These are phyloP conservation scores for Alectoria sarmentosa DNA, from an alignment of 495 filamentous ascomycete species.

Conservation along the genomic window DNA sequence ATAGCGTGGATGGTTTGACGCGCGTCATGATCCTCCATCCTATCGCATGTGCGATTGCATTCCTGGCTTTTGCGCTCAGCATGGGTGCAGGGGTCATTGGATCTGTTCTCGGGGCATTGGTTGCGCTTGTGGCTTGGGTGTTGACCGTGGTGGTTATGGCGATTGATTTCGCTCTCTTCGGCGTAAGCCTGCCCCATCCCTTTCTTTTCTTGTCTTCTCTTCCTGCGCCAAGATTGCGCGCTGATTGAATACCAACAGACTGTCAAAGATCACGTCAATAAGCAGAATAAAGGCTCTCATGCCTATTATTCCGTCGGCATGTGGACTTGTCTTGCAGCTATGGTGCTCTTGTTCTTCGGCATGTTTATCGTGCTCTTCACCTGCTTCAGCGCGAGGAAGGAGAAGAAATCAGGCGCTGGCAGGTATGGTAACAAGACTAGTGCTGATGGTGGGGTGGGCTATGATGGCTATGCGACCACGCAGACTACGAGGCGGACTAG, in stretches of 20 bases:
- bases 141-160: conserved; percentile 47
- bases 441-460: not conserved
- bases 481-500: conserved; percentile 1
- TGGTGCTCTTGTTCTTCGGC: conserved; percentile 45
- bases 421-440: not conserved
- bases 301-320: conserved; percentile 42
- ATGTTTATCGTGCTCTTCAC: conserved; percentile 51
- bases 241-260: conserved; percentile 28
- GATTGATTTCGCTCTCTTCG: conserved; percentile 49
- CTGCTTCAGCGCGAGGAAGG: conserved; percentile 37
- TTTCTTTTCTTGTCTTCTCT: too few species aligned
- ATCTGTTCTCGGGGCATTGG: conserved; percentile 42
- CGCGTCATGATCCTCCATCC: conserved; percentile 55
- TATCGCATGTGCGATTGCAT: conserved; percentile 48
- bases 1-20: conserved; percentile 44
- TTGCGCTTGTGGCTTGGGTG: conserved; percentile 46
- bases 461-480: not conserved
- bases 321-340: conserved; percentile 46
- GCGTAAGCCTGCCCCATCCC: conserved; percentile 24
- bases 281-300: conserved; percentile 26
- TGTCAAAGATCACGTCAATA: conserved; percentile 44
- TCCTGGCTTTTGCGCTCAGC: conserved; percentile 51
- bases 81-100: conserved; percentile 48
- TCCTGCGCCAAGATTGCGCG: too few species aligned
- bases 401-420: conserved; percentile 12